Evolutionary conservation across 225 moss, liverwort and hornwort genomes (phyloP), one percentile per base, ranked within the genome.

Genomic region (Antitrichia curtipendula): DNA sequence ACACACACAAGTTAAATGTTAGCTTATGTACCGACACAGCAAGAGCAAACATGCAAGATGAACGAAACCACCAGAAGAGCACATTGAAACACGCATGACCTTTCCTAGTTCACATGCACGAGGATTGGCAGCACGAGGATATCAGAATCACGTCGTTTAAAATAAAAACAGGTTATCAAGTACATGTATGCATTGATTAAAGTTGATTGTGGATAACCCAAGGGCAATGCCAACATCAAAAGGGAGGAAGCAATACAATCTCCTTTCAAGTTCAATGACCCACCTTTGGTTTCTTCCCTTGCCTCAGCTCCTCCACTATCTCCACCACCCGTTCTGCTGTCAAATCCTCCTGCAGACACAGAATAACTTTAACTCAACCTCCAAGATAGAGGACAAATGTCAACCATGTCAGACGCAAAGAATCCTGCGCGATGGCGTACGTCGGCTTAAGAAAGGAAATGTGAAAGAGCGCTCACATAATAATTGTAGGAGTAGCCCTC

Each of bases 401-500:
- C 62, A 59, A 32, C 80, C 68, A 86, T 28, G 72, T 45, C 57
- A 60, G 9, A 84, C 24, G 27, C 41, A 75, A 61, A 78, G 50
- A n/a, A 45, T 41, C 65, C 70, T 69, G 28, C 24, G 59, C 21
- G 71, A 60, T 66, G 24, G 10, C 54, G 40, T 45, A 59, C 69
- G 38, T 58, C 76, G 22, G 29, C n/a, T 75, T 29, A 58, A 64
- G n/a, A 45, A 76, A 24, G 24, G 28, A 71, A 43, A n/a, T 49
- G 38, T 54, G 38, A 71, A 31, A 60, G 63, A 81, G 24, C 52
- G 76, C 96, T 89, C 91, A 99, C 99, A 91, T 97, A 99, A 63
- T 99, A 99, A 85, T 99, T 97, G 90, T 99, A 97, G 9, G 96
- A 93, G 86, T 95, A 99, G 9, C 96, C 99, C 90, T 99, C 96